Base-by-base conservation (phyloP, 106 monocot genomes). In the Dendrobium officinale region DNA sequence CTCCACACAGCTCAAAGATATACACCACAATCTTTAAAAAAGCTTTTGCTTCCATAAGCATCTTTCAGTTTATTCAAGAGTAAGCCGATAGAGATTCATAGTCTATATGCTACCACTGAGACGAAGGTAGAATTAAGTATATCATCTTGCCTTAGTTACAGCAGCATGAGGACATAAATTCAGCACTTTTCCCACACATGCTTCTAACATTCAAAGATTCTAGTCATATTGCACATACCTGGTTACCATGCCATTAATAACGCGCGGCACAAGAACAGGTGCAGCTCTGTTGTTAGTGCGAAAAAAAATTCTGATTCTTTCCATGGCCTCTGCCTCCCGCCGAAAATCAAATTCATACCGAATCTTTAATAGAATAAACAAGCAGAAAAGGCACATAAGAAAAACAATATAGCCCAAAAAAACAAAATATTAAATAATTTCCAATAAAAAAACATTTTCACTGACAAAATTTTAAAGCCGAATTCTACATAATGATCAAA, bases 321-420 rank as follows among this genome's bases (percentile, higher is more conserved):
- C 88, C 99, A 99, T 99, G 70, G 99, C 86, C 10, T 87, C 90
- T 54, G 95, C 89, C 80, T 99, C 99, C 40, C 90, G 81, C 40
- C 85, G 58, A 86, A 99, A 99, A 82, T 99, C 95, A 87, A 99
- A 99, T 83, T 99, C 99, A 87, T 88, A 93, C 70, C 82, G 89
- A 77, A 99, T 87, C 95, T 99, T 78, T 72, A 75, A 56, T 33
- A 82, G 20, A 8, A 83, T 19, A 83, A 26, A 75, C 0, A 56
- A 73, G 49, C 18, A 47, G 64, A 83, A 81, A 77, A 67, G 43
- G 42, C 26, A 80, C 31, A 19, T 24, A 66, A 72, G 59, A 26
- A 1, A 16, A 54, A 78, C 16, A 1, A 77, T 27, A 17, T 64
- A 37, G 79, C 48, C n/a, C 68, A 16, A 67, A 66, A 59, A 33